Conservation (phyloP, 108 stramenopile species). For the Cyclotella sp. region DNA sequence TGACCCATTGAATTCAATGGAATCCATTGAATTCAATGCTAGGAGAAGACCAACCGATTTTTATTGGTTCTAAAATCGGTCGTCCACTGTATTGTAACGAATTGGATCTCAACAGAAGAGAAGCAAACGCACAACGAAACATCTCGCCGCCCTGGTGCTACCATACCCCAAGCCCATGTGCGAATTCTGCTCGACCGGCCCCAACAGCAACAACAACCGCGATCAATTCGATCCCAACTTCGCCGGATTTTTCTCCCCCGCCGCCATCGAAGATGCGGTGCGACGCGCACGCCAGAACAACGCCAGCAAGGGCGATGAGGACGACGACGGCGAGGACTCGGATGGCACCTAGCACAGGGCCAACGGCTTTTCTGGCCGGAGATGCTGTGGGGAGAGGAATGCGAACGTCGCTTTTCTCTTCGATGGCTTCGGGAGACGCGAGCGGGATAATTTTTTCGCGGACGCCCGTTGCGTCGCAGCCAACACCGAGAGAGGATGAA, state of each 20-base stretch:
- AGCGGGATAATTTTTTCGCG: not conserved
- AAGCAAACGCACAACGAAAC: not conserved
- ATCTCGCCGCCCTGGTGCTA: not conserved
- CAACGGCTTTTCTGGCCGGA: not conserved
- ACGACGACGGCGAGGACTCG: conserved; percentile 57
- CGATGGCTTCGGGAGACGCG: not conserved
- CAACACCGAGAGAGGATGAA: conserved; percentile 39
- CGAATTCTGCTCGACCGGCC: conserved; percentile 74
- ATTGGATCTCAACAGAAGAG: too few relatives aligned
- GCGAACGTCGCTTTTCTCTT: not conserved
- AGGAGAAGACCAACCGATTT: too few relatives aligned
- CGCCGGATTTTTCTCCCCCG: conserved; percentile 79
- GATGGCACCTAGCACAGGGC: conserved; percentile 73
- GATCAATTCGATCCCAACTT: conserved; percentile 60
- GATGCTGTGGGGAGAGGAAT: not conserved
- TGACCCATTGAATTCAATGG: too few relatives aligned
- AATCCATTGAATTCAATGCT: too few relatives aligned
- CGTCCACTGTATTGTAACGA: too few relatives aligned
- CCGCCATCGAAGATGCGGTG: conserved; percentile 76
- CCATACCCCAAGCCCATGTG: conserved; percentile 56
- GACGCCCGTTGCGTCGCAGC: not conserved
- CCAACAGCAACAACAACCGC: conserved; percentile 28
- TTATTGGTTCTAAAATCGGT: too few relatives aligned
- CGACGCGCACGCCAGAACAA: conserved; percentile 42
- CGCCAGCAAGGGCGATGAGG: conserved; percentile 22